Evolutionary conservation across 2,329 filamentous ascomycete species (phyloP).

Genomic region (Knufia petricola): DNA sequence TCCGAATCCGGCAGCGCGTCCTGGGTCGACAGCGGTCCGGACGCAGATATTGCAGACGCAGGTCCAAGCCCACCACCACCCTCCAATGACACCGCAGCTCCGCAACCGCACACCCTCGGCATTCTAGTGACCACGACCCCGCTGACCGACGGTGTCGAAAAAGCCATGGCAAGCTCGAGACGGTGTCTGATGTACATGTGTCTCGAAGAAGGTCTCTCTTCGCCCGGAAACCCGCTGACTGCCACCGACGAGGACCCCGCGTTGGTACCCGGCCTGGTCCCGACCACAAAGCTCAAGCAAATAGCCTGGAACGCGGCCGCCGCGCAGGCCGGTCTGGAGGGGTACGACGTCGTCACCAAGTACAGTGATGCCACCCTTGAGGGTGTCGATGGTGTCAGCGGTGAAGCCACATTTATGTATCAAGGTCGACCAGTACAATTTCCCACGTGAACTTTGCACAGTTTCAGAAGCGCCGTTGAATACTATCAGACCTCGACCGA

Average conservation of each 20-base stretch:
- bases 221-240: too few relatives aligned
- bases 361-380: background rate
- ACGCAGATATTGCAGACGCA: too few relatives aligned
- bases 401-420: conserved; percentile 1
- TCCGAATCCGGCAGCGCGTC: background rate
- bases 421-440: conserved; percentile 1
- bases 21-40: too few relatives aligned
- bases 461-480: too few relatives aligned
- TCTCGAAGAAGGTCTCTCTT: conserved; percentile 3
- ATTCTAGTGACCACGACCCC: conserved; percentile 6
- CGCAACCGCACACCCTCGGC: background rate
- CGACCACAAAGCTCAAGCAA: background rate
- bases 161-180: conserved; percentile 3
- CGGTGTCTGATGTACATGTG: conserved; percentile 7
- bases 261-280: too few relatives aligned
- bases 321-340: conserved; percentile 5
- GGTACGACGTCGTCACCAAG: conserved; percentile 4
- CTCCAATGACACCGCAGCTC: too few relatives aligned
- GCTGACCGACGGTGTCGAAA: conserved; percentile 5
- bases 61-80: too few relatives aligned
- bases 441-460: background rate
- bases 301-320: conserved; percentile 8
- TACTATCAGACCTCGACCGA: too few relatives aligned
- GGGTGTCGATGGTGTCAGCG: background rate
- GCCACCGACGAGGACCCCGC: too few relatives aligned